Evolutionary conservation across 495 filamentous ascomycete genomes (phyloP).

Genomic region (Podospora didyma): DNA sequence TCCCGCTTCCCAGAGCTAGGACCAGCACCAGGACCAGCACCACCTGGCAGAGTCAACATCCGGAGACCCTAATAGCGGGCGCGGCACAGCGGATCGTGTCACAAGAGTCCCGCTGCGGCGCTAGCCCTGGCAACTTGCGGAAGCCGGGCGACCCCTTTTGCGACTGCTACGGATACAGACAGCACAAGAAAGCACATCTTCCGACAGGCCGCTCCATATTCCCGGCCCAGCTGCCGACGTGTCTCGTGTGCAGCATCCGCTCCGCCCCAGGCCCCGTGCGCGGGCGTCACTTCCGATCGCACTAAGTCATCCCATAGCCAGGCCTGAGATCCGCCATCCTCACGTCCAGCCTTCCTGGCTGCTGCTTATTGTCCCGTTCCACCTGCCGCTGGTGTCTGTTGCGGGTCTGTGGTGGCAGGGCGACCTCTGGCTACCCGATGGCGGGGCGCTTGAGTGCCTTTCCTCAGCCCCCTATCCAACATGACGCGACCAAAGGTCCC

Average conservation of each 20-base stretch:
- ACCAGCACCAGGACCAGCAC: neutral
- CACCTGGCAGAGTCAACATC: neutral
- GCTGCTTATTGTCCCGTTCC: slow-evolving; percentile 16
- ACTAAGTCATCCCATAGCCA: slow-evolving; percentile 13
- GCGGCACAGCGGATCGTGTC: slow-evolving; percentile 29
- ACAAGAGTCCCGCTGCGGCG: slow-evolving; percentile 19
- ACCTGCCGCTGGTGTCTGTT: slow-evolving; percentile 15
- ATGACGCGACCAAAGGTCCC: slow-evolving; percentile 63
- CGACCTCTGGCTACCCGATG: slow-evolving; percentile 26
- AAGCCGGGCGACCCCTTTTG: slow-evolving; percentile 4
- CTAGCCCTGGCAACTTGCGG: slow-evolving; percentile 17
- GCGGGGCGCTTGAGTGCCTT: slow-evolving; percentile 24
- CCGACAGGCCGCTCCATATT: slow-evolving; percentile 21
- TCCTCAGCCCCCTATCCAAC: slow-evolving; percentile 23
- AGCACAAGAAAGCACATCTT: slow-evolving; percentile 16
- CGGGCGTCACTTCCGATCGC: slow-evolving; percentile 27
- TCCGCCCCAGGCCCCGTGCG: slow-evolving; percentile 15
- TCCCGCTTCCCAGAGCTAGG: neutral
- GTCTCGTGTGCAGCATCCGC: slow-evolving; percentile 33
- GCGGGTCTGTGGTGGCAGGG: slow-evolving; percentile 5
- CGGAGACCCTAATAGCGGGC: slow-evolving; percentile 10
- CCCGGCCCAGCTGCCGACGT: slow-evolving; percentile 29
- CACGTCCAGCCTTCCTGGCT: slow-evolving; percentile 1
- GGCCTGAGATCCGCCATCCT: slow-evolving; percentile 4
- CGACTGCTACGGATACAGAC: neutral